phyloP scores from a whole-genome alignment of 2,329 filamentous ascomycete genomes.

The Venturia oleaginea region DNA sequence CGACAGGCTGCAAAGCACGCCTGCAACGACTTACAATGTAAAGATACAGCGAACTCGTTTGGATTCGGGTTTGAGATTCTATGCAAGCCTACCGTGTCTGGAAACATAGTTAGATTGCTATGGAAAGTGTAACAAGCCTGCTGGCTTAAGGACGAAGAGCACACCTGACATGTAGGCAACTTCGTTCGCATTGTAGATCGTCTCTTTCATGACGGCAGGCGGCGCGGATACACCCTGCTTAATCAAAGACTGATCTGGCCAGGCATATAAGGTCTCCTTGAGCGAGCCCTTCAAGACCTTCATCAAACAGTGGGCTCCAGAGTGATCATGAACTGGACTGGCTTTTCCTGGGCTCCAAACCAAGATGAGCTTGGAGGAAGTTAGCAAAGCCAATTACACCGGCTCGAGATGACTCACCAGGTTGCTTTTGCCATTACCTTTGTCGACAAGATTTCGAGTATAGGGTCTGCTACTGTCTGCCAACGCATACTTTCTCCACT shows the following conservation, averaged over 20 bases:
- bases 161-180: slow-evolving; percentile 88
- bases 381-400: background rate
- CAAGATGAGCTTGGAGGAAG: slow-evolving; percentile 58
- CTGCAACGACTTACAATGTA: slow-evolving; percentile 52
- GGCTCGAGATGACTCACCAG: slow-evolving; percentile 42
- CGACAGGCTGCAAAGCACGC: slow-evolving; percentile 1
- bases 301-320: slow-evolving; percentile 85
- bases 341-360: slow-evolving; percentile 82
- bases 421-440: slow-evolving; percentile 76
- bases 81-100: slow-evolving; percentile 58
- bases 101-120: background rate
- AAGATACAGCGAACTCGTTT: slow-evolving; percentile 67
- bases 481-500: slow-evolving; percentile 70
- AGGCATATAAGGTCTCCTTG: slow-evolving; percentile 72
- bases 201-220: slow-evolving; percentile 57
- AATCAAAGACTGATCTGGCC: slow-evolving; percentile 46
- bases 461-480: slow-evolving; percentile 63
- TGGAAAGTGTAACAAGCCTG: background rate
- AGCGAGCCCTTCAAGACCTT: slow-evolving; percentile 71
- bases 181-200: slow-evolving; percentile 57
- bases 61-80: slow-evolving; percentile 66
- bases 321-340: slow-evolving; percentile 73
- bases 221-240: slow-evolving; percentile 41
- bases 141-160: slow-evolving; percentile 21
- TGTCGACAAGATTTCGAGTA: slow-evolving; percentile 81